These are phyloP conservation scores for Malassezia obtusa DNA, from an alignment of 1,284 basidiomycete species.

Conservation along the genomic window DNA sequence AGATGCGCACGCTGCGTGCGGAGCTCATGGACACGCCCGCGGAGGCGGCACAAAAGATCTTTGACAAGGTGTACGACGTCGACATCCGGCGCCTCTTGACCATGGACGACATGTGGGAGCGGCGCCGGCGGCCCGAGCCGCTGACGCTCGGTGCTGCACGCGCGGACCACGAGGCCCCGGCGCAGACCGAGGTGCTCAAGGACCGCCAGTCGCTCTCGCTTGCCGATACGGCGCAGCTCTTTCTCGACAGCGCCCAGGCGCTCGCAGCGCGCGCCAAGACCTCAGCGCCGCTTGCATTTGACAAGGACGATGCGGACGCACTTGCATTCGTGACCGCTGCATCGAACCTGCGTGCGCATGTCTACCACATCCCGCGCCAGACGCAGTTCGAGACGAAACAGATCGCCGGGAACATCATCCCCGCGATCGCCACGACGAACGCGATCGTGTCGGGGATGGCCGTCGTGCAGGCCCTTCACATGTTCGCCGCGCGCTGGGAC, in stretches of 20 bases:
- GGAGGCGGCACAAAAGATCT: conserved; percentile 63
- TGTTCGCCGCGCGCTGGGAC: conserved; percentile 52
- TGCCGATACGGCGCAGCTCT: conserved; percentile 32
- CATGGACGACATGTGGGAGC: conserved; percentile 98
- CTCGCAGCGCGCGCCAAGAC: conserved; percentile 64
- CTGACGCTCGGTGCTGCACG: conserved; percentile 69
- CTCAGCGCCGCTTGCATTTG: conserved; percentile 67
- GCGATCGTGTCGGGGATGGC: conserved; percentile 90
- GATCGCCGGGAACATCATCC: conserved; percentile 94
- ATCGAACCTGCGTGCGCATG: conserved; percentile 78
- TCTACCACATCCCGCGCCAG: conserved; percentile 76
- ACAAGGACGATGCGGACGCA: conserved; percentile 96
- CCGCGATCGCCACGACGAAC: conserved; percentile 97
- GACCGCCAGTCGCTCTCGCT: conserved; percentile 37
- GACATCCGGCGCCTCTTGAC: conserved; percentile 80
- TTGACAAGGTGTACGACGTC: conserved; percentile 79
- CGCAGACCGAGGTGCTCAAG: conserved; percentile 17
- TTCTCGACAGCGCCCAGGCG: conserved; percentile 56
- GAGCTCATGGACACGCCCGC: conserved; percentile 48
- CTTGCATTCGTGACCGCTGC: conserved; percentile 92
- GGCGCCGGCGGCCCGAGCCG: conserved; percentile 66
- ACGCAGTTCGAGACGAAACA: conserved; percentile 98
- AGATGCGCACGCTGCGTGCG: conserved; percentile 69
- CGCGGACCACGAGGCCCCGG: neutral
- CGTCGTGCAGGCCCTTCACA: conserved; percentile 78